Base-by-base conservation (phyloP, 1,139 yeast species). In the Zygoascus meyerae region DNA sequence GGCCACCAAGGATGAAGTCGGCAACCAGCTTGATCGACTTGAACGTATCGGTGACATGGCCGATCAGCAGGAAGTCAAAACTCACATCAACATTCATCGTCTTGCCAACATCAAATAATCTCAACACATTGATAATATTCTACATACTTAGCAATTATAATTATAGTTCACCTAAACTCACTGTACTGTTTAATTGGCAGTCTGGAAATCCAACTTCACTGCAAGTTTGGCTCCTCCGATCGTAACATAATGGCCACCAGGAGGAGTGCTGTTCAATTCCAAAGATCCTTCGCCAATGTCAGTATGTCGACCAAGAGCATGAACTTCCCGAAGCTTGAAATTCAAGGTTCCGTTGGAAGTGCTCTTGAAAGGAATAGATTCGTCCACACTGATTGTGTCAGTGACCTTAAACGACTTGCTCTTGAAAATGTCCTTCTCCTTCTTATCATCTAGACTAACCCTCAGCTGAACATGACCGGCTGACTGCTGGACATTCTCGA, bases 281-380 rank as follows among this genome's bases (percentile, higher is more conserved):
- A 68, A 44, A 1, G 63, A 47, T 5, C 78, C 80, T 45, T 72
- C 73, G 12, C 86, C 95, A 43, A 87, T 53, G 46, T 78, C 84
- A 39, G 72, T 72, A 53, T 78, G 81, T 59, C 84, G 81, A 38
- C 95, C 92, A 56, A 90, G 75, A 2, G 79, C 75, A 63, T 85
- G 95, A 21, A 36, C 48, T 29, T 46, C 44, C n/a, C 45, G 36
- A 12, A 86, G 76, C 35, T 72, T 70, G 58, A 90, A 76, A 4
- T 77, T 67, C 42, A 90, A 60, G 48, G 70, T 72, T 2, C 83
- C 81, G 14, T 76, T 80, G 2, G 80, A 65, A 3, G 83, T 70
- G 9, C 92, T 80, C 60, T 77, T 80, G 69, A 89, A 86, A 4
- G 81, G 73, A 52, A 76, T 71, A 18, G 81, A 72, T 60, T 86